Percentiles rank a stretch among this genome's conserved stretches.
Conservation (phyloP, 192 early-diverging fungal species). For the Gryganskiella cystojenkinii region DNA sequence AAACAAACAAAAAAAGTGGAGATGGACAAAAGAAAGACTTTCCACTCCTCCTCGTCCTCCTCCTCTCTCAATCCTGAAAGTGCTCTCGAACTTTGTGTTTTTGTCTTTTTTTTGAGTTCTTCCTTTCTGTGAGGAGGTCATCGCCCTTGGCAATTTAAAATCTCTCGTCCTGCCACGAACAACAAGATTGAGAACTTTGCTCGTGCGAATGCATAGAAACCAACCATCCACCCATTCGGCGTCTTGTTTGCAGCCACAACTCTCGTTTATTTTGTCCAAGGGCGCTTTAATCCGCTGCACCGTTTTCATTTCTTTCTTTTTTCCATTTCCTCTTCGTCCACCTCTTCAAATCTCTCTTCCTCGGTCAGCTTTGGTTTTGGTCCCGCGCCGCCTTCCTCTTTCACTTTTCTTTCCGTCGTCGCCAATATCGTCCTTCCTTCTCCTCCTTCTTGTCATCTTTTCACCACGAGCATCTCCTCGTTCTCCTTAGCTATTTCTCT, state of each 20-base stretch:
- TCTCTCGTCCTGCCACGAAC: background rate
- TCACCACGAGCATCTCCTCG: background rate
- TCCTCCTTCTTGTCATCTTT: no score
- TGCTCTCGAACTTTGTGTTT: background rate
- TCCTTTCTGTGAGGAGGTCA: background rate
- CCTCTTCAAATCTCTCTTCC: background rate
- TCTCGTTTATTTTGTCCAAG: background rate
- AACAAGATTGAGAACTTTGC: no score
- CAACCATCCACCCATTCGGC: no score
- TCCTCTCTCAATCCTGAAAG: background rate
- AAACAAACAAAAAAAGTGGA: no score
- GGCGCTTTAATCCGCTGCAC: background rate
- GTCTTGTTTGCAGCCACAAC: background rate
- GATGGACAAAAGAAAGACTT: no score
- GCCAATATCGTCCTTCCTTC: background rate
- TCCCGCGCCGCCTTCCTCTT: background rate
- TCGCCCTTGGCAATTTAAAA: background rate
- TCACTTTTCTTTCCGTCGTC: background rate
- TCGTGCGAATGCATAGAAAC: no score
- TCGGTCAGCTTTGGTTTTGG: background rate
- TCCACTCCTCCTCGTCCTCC: background rate
- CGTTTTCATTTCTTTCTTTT: constrained; percentile 1
- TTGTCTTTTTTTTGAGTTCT: no score
- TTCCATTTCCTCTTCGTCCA: background rate
- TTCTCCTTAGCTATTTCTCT: background rate